Conservation (phyloP, 441 rosid genomes). For the Arabidopsis hybrid region DNA sequence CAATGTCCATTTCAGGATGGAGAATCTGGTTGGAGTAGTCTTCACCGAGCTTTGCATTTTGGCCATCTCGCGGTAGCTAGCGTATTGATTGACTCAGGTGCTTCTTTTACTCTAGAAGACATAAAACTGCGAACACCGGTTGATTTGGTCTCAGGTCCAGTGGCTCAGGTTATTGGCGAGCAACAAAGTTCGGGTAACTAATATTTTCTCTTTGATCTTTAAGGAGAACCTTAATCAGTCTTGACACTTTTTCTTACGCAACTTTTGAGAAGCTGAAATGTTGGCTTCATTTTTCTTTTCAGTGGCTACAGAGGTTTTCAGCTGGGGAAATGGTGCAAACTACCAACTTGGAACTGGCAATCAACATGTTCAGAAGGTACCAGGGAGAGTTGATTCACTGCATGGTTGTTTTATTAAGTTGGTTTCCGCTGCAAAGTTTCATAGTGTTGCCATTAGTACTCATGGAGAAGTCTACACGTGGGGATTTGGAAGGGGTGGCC, state of each 20-base stretch:
- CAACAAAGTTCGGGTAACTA: slow-evolving; percentile 60
- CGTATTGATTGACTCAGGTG: slow-evolving; percentile 80
- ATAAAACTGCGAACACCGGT: slow-evolving; percentile 77
- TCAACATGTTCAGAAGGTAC: slow-evolving; percentile 88
- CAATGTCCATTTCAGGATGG: slow-evolving; percentile 75
- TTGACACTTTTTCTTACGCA: neutral
- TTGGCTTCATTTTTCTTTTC: slow-evolving; percentile 29
- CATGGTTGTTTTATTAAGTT: slow-evolving; percentile 73
- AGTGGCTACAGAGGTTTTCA: slow-evolving; percentile 89
- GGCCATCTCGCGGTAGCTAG: slow-evolving; percentile 99
- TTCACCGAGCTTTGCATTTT: slow-evolving; percentile 96
- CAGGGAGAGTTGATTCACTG: slow-evolving; percentile 93
- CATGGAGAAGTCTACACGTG: slow-evolving; percentile 91
- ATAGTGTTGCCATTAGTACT: slow-evolving; percentile 83
- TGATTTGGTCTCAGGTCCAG: slow-evolving; percentile 95
- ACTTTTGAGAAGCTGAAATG: slow-evolving; percentile 15
- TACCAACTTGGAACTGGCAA: slow-evolving; percentile 98
- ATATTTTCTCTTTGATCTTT: slow-evolving; percentile 24
- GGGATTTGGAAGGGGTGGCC: slow-evolving; percentile 99
- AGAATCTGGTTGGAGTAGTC: slow-evolving; percentile 99
- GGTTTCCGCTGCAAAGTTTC: slow-evolving; percentile 96
- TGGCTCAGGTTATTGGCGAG: slow-evolving; percentile 65
- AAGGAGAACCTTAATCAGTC: neutral
- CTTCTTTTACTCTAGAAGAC: slow-evolving; percentile 79
- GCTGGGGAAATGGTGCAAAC: slow-evolving; percentile 99